phyloP scores from a whole-genome alignment of 371 early-diverging fungal genomes.

The Mortierella sp. region DNA sequence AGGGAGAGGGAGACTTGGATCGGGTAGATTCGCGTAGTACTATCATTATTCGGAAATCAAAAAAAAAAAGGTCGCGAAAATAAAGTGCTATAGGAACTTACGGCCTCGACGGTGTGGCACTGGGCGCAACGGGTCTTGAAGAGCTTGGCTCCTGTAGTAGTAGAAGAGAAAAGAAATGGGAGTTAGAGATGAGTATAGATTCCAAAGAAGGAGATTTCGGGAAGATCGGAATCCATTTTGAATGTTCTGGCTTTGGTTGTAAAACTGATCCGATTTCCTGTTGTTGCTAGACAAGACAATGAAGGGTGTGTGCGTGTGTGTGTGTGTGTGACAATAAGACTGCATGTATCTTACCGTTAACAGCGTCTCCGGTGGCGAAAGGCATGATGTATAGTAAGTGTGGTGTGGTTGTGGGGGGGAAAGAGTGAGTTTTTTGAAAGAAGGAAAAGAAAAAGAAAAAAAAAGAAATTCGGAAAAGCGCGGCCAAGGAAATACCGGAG shows the following conservation, averaged over 20 bases:
- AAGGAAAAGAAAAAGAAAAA: conserved; percentile 3
- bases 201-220: neutral
- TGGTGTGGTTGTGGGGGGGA: neutral
- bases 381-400: conserved; percentile 33
- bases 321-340: neutral
- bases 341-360: conserved; percentile 33
- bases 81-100: conserved; percentile 47
- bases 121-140: conserved; percentile 99
- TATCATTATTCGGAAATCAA: neutral
- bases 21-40: neutral
- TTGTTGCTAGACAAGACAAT: neutral
- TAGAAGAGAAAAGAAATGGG: neutral
- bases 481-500: neutral
- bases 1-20: neutral
- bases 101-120: conserved; percentile 96
- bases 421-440: neutral
- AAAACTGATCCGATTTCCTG: neutral
- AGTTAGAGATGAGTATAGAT: neutral
- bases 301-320: neutral
- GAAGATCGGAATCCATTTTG: neutral
- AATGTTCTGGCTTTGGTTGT: neutral
- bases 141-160: conserved; percentile 89
- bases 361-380: conserved; percentile 33
- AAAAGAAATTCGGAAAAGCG: conserved; percentile 4
- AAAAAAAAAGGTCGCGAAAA: neutral